Conservation (phyloP, 2,329 filamentous ascomycete genomes). For the Colletotrichum caudatum region DNA sequence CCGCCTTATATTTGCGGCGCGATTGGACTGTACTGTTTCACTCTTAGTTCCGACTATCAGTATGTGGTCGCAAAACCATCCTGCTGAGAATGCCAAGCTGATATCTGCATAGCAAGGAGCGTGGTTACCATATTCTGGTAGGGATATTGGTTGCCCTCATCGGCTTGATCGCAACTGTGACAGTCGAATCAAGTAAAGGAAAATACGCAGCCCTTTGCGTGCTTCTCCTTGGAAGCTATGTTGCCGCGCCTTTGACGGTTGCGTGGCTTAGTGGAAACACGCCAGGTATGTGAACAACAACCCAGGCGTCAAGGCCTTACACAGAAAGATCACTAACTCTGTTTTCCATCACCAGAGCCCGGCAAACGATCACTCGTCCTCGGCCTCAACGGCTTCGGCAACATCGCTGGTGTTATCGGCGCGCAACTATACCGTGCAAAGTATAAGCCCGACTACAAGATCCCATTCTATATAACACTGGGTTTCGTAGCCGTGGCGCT, state of each 20-base stretch:
- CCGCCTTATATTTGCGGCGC: constrained; percentile 51
- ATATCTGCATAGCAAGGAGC: constrained; percentile 42
- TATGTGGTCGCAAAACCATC: neutral
- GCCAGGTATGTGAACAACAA: constrained; percentile 22
- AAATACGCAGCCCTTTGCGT: constrained; percentile 49
- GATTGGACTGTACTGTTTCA: constrained; percentile 47
- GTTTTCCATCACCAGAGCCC: constrained; percentile 40
- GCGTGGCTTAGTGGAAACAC: constrained; percentile 52
- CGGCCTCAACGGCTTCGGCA: constrained; percentile 52
- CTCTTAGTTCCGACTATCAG: constrained; percentile 47
- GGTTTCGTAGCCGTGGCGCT: constrained; percentile 48
- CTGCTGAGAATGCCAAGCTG: neutral
- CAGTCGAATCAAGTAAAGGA: constrained; percentile 38
- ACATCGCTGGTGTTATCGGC: constrained; percentile 50
- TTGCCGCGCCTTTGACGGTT: constrained; percentile 49
- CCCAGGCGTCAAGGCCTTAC: neutral
- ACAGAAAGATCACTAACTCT: neutral
- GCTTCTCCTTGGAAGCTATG: constrained; percentile 49
- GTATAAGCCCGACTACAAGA: constrained; percentile 49
- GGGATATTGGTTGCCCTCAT: constrained; percentile 46
- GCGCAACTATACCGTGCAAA: constrained; percentile 47
- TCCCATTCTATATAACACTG: constrained; percentile 50
- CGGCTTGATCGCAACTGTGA: constrained; percentile 46
- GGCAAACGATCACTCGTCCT: constrained; percentile 51
- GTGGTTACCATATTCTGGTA: constrained; percentile 49